Evolutionary conservation across 2,329 filamentous ascomycete species (phyloP), one percentile per base, ranked within the genome.

Genomic region (Xylaria sp.): DNA sequence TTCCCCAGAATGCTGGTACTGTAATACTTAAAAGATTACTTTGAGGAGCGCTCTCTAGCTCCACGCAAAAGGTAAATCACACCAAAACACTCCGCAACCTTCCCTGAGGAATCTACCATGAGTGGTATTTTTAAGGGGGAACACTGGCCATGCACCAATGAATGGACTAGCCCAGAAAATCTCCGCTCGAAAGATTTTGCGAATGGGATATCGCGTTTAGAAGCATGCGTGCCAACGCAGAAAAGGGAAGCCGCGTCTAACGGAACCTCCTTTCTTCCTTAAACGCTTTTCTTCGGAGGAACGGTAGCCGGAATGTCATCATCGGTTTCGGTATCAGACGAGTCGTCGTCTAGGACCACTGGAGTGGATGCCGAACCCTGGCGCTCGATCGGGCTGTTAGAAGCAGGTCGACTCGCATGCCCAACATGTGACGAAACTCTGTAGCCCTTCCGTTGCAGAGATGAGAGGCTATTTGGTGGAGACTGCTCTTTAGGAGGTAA

Each of bases 231-330:
- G 28, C 18, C 25, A 25, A 8, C 25, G 28, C 9, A 20, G 20
- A 54, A 46, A 18, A n/a, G 18, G 15, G 13, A 51, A 23, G 31
- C 57, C 13, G 23, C 23, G 1, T 4, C 23, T 15, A 39, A 20
- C 1, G 18, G 41, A 18, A n/a, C 4, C 20, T 46, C 25, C 9
- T n/a, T 13, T 13, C 9, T 23, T 7, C 18, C 20, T 51, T 37
- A 72, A 12, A 20, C 31, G 25, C 4, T 52, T 57, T 67, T 74
- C 5, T 60, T 69, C 1, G 72, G 71, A 6, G 76, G 76, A 9
- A 78, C 13, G 10, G 65, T 73, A 15, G 78, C 77, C 1, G 78
- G 78, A 9, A 79, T 79, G 10, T 77, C 77, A 13, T 56, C 76
- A 25, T 79, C 77, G 0, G 70, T 73, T 20, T 79, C 77, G 0